Conservation (phyloP, 257 asterid genomes). For the Gynochthodes officinalis region DNA sequence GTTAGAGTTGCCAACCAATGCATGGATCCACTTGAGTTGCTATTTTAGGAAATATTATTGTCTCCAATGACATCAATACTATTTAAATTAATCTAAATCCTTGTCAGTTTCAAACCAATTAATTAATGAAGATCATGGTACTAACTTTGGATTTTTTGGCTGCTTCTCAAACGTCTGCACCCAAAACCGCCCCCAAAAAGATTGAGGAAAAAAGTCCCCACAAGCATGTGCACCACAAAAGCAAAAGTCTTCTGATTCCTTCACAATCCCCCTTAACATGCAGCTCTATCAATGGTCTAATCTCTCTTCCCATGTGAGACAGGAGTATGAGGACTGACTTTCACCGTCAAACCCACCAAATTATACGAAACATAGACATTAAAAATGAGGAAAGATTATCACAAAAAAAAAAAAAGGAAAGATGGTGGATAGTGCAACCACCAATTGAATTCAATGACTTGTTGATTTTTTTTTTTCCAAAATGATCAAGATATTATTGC, state of each 20-base stretch:
- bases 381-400: neutral
- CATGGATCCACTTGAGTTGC: neutral
- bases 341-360: conserved; percentile 6
- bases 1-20: too few relatives aligned
- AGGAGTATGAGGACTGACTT: too few relatives aligned
- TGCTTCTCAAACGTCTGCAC: neutral
- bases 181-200: neutral
- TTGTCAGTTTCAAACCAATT: neutral
- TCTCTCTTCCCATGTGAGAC: conserved; percentile 13
- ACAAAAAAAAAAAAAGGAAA: too few relatives aligned
- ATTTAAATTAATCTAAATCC: neutral
- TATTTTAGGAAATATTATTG: neutral
- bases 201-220: neutral
- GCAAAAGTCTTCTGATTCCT: conserved; percentile 1
- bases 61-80: too few relatives aligned
- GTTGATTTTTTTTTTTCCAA: too few relatives aligned
- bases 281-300: neutral
- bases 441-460: neutral
- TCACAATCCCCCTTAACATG: conserved; percentile 1
- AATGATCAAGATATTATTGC: too few relatives aligned
- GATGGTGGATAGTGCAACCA: neutral
- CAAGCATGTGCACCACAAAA: conserved; percentile 13
- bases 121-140: neutral
- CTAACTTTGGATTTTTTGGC: neutral
- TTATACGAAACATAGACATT: neutral